Conservation (phyloP, 257 asterid species). For the Solanum ossicruentum region DNA sequence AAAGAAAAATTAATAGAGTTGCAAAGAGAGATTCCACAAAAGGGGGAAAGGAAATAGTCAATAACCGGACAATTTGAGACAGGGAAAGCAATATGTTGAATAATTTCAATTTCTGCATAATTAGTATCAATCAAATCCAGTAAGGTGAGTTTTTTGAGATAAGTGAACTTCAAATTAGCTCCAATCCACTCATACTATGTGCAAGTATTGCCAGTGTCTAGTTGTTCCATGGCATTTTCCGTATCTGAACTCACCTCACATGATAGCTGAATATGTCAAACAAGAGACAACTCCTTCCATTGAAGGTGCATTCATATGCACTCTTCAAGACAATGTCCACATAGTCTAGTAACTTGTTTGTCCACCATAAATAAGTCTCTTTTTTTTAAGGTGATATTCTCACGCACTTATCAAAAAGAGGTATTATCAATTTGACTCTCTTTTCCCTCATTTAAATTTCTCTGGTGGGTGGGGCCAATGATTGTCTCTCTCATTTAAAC, state of each 20-base stretch:
- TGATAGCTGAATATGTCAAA: background rate
- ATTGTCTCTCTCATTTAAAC: background rate
- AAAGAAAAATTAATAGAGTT: background rate
- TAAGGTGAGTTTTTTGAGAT: background rate
- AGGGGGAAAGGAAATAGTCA: background rate
- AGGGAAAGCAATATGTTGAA: background rate
- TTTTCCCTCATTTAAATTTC: background rate
- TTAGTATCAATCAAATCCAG: background rate
- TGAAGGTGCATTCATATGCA: background rate
- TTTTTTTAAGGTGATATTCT: background rate
- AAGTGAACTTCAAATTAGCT: background rate
- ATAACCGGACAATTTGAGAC: background rate
- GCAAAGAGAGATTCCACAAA: background rate
- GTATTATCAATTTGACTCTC: background rate
- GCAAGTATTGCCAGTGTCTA: background rate
- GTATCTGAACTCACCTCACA: background rate
- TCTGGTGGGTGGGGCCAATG: background rate
- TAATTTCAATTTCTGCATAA: background rate
- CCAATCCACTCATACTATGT: background rate
- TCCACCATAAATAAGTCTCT: background rate
- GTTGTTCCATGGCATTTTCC: background rate
- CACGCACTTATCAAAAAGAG: background rate
- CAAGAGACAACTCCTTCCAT: background rate
- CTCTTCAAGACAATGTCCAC: background rate
- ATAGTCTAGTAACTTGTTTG: background rate